Evolutionary conservation across 1,284 basidiomycete genomes (phyloP), one percentile per base, ranked within the genome.

Genomic region (Puccinia triticina): DNA sequence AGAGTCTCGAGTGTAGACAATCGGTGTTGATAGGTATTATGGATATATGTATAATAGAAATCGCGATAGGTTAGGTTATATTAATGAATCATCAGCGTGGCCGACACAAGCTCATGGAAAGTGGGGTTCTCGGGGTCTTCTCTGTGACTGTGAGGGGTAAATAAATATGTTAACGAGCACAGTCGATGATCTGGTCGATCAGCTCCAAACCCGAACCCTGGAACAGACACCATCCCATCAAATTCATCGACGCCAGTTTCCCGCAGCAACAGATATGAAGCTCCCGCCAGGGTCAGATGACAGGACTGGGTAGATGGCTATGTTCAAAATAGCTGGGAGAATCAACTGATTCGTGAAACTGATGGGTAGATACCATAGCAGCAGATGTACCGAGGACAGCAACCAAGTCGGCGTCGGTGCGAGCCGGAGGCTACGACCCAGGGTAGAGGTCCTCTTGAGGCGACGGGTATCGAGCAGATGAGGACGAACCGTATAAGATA

Each of bases 121-220:
- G 43, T 46, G 43, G 43, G 43, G 43, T 46, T 46, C 14, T 46
- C 43, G 43, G 43, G 43, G 14, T 46, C 8, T 46, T 46, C 43
- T n/a, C n/a, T n/a, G n/a, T n/a, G n/a, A 46, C 14, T 14, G 43
- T 46, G 53, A 55, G 53, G 53, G 21, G 55, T 57, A 16, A 50
- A 16, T 16, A 16, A 16, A 16, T 50, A 21, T 18, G 11, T 50
- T 3, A 50, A 50, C 14, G 18, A 50, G 48, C 48, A 50, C 48
- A 50, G 48, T 50, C 48, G 55, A 57, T 57, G 53, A 55, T 55
- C 53, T 55, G 55, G 55, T 26, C 55, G 55, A 57, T 57, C 55
- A 57, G 12, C 4, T 57, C 26, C 16, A 21, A 57, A n/a, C 55
- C 55, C n/a, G 55, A 57, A 57, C 4, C 55, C n/a, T 57, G 23